phyloP scores from a whole-genome alignment of 2,329 filamentous ascomycete species.

The Nemania serpens region DNA sequence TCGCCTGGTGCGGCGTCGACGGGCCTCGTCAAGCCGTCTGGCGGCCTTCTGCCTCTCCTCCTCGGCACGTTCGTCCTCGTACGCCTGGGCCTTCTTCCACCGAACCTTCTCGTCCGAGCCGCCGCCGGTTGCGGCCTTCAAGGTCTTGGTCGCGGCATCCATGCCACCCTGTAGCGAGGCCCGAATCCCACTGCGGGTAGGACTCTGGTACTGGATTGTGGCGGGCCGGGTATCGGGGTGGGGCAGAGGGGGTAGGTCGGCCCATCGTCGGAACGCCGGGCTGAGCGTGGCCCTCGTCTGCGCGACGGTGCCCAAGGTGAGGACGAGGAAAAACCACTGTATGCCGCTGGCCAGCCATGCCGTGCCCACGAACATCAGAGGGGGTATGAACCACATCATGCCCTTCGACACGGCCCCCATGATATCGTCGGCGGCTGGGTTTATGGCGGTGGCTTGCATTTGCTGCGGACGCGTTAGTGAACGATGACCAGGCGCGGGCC shows the following conservation, averaged over 20 bases:
- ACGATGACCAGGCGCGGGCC: neutral
- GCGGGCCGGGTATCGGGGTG: conserved; percentile 35
- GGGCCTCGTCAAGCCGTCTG: conserved; percentile 34
- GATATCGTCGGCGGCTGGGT: conserved; percentile 36
- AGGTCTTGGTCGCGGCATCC: neutral
- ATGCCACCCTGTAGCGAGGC: conserved; percentile 35
- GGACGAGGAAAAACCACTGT: conserved; percentile 54
- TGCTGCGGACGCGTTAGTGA: conserved; percentile 26
- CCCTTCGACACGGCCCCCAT: conserved; percentile 47
- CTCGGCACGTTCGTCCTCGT: conserved; percentile 36
- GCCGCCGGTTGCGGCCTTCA: conserved; percentile 19
- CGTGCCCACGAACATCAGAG: conserved; percentile 50
- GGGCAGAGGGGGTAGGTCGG: conserved; percentile 46
- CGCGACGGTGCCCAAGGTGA: conserved; percentile 41
- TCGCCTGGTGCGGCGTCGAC: conserved; percentile 26
- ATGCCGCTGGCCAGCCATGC: conserved; percentile 54
- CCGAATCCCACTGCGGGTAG: conserved; percentile 40
- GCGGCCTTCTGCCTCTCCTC: conserved; percentile 48
- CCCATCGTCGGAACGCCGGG: conserved; percentile 46
- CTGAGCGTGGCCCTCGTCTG: conserved; percentile 47
- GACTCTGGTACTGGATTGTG: conserved; percentile 18
- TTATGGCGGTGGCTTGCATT: conserved; percentile 29
- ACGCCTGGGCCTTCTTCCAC: conserved; percentile 36
- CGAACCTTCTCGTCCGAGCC: conserved; percentile 30
- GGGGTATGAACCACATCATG: conserved; percentile 51